Base-by-base conservation (phyloP, 2,329 filamentous ascomycete species). In the Colletotrichum falcatum region DNA sequence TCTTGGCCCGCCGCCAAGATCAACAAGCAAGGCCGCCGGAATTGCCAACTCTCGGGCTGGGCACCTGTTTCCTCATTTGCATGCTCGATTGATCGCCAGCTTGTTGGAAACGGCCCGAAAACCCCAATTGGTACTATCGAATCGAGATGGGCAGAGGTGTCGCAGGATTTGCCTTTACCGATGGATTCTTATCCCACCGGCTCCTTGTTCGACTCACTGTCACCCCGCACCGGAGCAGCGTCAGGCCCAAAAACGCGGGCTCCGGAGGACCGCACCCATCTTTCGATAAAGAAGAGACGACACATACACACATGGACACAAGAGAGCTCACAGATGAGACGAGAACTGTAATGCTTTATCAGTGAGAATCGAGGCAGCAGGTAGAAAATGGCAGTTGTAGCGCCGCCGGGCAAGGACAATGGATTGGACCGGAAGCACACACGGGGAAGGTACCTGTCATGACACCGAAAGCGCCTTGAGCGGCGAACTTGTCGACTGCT, bases 11-110 rank as follows among this genome's bases (percentile, higher is more conserved):
- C 4, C n/a, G 54, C 44, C 66, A 48, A 60, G 61, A 33, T 28
- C 37, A 58, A 53, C 26, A 28, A 59, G 3, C 44, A 60, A 49
- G 63, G 56, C 14, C 8, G 9, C 14, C 35, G 3, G 28, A 42
- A 46, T 35, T 55, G 56, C 33, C 49, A 28, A 37, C 18, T 33
- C 35, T 65, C 30, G 20, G 18, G 12, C 8, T 16, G n/a, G 16
- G 33, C 14, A 26, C 14, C 39, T 33, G 35, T 35, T 18, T n/a
- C 42, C 20, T n/a, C 12, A 37, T 39, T 49, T 55, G 5, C 16
- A 12, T 48, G 63, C 39, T 18, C 60, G 55, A 61, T 49, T 61
- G 62, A 70, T 66, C 66, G 39, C n/a, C 62, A 42, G 18, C 23
- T 35, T 28, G 49, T 28, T 28, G 49, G 5, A 46, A 64, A 64